Percentiles rank a stretch among this genome's conserved stretches.
Evolutionary conservation across 176 grass and related monocot genomes (phyloP).

Genomic region (Paspalum notatum): DNA sequence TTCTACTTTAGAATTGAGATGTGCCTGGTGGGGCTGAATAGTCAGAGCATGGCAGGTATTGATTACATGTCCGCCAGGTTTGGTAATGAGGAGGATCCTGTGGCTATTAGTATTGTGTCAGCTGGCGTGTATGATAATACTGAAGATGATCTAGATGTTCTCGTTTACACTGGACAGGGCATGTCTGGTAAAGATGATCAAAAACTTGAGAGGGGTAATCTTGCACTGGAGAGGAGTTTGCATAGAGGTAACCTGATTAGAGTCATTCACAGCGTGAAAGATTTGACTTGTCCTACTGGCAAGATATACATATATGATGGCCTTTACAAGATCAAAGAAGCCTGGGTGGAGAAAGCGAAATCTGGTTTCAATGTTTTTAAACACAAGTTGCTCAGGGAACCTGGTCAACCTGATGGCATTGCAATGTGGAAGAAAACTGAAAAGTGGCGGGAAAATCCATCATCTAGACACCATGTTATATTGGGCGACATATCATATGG

Average conservation of each 20-base stretch:
- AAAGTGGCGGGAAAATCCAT: slow-evolving; percentile 72
- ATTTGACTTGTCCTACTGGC: slow-evolving; percentile 60
- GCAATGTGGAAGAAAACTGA: slow-evolving; percentile 76
- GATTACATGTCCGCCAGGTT: slow-evolving; percentile 69
- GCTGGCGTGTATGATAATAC: slow-evolving; percentile 82
- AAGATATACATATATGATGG: slow-evolving; percentile 93
- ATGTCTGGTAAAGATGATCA: slow-evolving; percentile 78
- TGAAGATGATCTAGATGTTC: slow-evolving; percentile 64
- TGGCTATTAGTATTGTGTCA: slow-evolving; percentile 77
- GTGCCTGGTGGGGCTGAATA: slow-evolving; percentile 76
- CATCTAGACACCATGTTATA: slow-evolving; percentile 59
- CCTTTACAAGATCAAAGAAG: slow-evolving; percentile 71
- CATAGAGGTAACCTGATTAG: slow-evolving; percentile 75
- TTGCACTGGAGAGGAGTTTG: slow-evolving; percentile 78
- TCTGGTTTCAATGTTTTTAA: slow-evolving; percentile 82
- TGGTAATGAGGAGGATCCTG: slow-evolving; percentile 50
- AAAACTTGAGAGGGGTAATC: slow-evolving; percentile 84
- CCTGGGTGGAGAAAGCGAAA: slow-evolving; percentile 75
- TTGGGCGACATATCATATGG: slow-evolving; percentile 61
- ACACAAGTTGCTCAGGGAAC: slow-evolving; percentile 70
- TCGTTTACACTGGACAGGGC: slow-evolving; percentile 80
- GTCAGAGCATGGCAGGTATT: slow-evolving; percentile 66
- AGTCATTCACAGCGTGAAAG: slow-evolving; percentile 70
- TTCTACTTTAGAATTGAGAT: slow-evolving; percentile 90
- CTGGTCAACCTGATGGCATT: slow-evolving; percentile 67